Base-by-base conservation (phyloP, 192 early-diverging fungal genomes). In the Ambispora gerdemannii region DNA sequence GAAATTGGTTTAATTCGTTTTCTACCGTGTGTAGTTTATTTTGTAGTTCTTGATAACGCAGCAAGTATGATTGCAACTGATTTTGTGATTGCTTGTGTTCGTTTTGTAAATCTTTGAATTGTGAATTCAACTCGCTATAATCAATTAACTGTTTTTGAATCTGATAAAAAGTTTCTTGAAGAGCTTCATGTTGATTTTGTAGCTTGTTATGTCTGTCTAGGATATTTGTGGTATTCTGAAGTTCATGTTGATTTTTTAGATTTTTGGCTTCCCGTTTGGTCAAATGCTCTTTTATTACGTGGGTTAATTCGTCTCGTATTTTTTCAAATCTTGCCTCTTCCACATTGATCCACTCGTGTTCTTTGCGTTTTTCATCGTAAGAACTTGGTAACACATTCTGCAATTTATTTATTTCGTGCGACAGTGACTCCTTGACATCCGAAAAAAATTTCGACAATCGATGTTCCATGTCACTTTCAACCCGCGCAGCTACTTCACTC, bases 181-280 rank as follows among this genome's bases (percentile, higher is more conserved):
- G 49, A 15, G 33, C 27, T 27, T 64, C 19, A 49, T 64, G 63
- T 47, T 47, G 47, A 25, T 7, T 51, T 34, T 50, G 63, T 50
- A 66, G 63, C 10, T 66, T 47, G n/a, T n/a, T 28, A 30, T 50
- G 43, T 20, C 49, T 36, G 10, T 50, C 17, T 20, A 50, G 19
- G 25, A 25, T 38, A 50, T 66, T 47, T 4, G 47, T 20, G n/a
- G 25, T 13, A 2, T 30, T 50, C n/a, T 51, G 0, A 47, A 66
- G 28, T 36, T 27, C 10, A 31, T 20, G 13, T 50, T 50, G 47
- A n/a, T n/a, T 34, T 30, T 30, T 27, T 28, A 11, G 50, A 47
- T 20, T 50, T 38, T 11, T 66, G 63, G n/a, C 50, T 36, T 30
- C 47, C 10, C 47, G 31, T n/a, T n/a, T n/a, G n/a, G n/a, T n/a